Percentiles rank a stretch among this genome's conserved stretches.
Evolutionary conservation across 1,284 basidiomycete species (phyloP).

Genomic region (Naganishia cerealis): DNA sequence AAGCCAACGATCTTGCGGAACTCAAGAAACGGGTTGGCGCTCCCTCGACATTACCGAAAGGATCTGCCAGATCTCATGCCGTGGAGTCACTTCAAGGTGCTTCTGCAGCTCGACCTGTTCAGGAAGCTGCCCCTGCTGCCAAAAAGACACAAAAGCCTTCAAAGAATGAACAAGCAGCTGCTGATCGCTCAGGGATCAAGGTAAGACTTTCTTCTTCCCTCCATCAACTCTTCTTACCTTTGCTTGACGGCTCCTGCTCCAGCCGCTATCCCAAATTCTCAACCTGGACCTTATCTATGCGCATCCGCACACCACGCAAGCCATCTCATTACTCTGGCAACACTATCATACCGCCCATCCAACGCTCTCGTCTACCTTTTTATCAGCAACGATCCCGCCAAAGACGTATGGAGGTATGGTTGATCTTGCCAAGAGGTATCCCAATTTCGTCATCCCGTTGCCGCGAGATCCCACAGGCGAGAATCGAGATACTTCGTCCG

Average conservation of each 20-base stretch:
- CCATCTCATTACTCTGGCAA: conserved; percentile 81
- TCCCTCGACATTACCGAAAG: conserved; percentile 4
- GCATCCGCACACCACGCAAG: conserved; percentile 68
- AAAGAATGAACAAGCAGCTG: conserved; percentile 42
- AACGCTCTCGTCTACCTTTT: conserved; percentile 74
- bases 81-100: conserved; percentile 30
- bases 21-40: conserved; percentile 49
- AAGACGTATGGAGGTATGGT: conserved; percentile 73
- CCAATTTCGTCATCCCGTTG: conserved; percentile 76
- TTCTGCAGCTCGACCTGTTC: conserved; percentile 32
- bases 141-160: conserved; percentile 62
- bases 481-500: conserved; percentile 37
- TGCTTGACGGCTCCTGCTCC: conserved; percentile 1
- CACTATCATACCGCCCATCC: conserved; percentile 77
- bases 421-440: conserved; percentile 63
- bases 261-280: conserved; percentile 78
- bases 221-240: background rate
- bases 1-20: conserved; percentile 43
- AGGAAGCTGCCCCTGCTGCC: conserved; percentile 1
- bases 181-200: conserved; percentile 52
- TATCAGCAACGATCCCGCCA: conserved; percentile 75
- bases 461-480: conserved; percentile 58
- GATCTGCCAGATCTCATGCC: conserved; percentile 15
- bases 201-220: conserved; percentile 37
- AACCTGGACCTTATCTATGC: conserved; percentile 71